Conservation (phyloP, 345 rosid genomes). For the Brassica cretica region DNA sequence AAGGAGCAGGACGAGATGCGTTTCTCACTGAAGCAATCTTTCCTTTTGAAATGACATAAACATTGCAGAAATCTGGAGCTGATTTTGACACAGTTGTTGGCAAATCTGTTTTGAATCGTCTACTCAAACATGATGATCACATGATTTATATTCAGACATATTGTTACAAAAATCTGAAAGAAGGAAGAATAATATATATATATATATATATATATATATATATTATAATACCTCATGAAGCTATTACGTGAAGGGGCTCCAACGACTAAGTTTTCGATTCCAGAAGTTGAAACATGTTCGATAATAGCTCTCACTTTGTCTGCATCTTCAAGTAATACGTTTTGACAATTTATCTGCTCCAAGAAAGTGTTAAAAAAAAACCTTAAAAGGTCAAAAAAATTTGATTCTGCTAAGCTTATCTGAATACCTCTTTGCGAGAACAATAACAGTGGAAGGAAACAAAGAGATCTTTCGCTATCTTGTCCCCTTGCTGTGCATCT, state of each 20-base stretch:
- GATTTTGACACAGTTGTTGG: constrained; percentile 60
- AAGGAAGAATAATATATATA: not conserved
- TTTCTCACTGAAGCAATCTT: constrained; percentile 60
- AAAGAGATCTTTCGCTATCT: constrained; percentile 63
- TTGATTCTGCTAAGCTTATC: not conserved
- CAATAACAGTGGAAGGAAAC: constrained; percentile 81
- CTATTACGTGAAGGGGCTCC: constrained; percentile 70
- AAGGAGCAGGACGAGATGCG: constrained; percentile 73
- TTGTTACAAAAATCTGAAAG: constrained; percentile 13
- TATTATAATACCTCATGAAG: constrained; percentile 60
- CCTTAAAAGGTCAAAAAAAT: not conserved
- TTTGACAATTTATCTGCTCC: constrained; percentile 58
- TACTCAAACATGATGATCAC: constrained; percentile 27
- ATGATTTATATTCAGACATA: not conserved
- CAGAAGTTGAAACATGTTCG: constrained; percentile 65
- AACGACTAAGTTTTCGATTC: constrained; percentile 72
- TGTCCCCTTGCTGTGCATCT: constrained; percentile 46
- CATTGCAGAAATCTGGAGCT: constrained; percentile 85
- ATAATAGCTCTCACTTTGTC: constrained; percentile 70
- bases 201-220: no score
- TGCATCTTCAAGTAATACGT: constrained; percentile 59
- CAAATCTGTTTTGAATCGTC: constrained; percentile 67
- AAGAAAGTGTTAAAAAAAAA: not conserved
- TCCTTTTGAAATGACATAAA: constrained; percentile 77
- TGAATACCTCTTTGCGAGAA: constrained; percentile 77